These are phyloP conservation scores for Cryptomeria japonica DNA, from an alignment of 75 land plant genomes.

Conservation along the genomic window DNA sequence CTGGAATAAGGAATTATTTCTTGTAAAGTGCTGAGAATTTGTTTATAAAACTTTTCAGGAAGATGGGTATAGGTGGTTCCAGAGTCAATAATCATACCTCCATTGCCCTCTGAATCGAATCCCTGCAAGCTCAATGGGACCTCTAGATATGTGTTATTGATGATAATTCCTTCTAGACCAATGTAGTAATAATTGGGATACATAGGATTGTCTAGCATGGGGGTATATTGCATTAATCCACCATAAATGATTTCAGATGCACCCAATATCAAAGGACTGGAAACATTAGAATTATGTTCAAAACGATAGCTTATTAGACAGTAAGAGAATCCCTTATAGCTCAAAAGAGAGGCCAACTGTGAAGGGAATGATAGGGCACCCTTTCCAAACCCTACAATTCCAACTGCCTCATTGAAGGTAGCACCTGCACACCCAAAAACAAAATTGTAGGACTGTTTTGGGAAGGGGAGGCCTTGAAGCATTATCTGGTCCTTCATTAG, in stretches of 20 bases:
- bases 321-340: conserved; percentile 61
- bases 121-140: too few relatives aligned
- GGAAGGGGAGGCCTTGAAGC: conserved; percentile 1
- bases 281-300: background rate
- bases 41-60: too few relatives aligned
- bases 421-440: conserved; percentile 62
- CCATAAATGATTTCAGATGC: background rate
- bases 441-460: conserved; percentile 15
- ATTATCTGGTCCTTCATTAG: conserved; percentile 29
- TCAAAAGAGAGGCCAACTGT: conserved; percentile 33
- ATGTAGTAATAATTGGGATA: background rate
- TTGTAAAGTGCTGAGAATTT: too few relatives aligned
- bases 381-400: conserved; percentile 72
- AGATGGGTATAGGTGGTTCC: too few relatives aligned
- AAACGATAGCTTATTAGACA: conserved; percentile 56
- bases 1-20: too few relatives aligned
- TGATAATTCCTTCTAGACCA: background rate
- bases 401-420: conserved; percentile 58
- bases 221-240: background rate
- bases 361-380: conserved; percentile 64
- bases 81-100: too few relatives aligned
- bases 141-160: too few relatives aligned
- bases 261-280: background rate
- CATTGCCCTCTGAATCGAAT: too few relatives aligned
- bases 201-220: background rate